Conservation (phyloP, 2,329 filamentous ascomycete genomes). For the Fusarium torulosum region DNA sequence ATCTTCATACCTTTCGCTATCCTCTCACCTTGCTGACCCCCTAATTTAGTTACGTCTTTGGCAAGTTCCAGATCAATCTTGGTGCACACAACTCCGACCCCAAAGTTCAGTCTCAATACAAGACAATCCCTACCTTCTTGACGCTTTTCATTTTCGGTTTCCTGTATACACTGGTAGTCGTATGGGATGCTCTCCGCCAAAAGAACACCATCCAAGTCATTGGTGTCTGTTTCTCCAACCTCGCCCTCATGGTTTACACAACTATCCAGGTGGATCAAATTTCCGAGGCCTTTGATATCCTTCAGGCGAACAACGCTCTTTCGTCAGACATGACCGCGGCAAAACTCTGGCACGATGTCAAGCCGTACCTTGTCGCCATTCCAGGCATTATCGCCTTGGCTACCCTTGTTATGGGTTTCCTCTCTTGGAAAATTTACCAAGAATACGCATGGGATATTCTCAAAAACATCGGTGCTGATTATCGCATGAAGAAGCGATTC, state of each 20-base stretch:
- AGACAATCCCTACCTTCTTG: slow-evolving; percentile 92
- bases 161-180: slow-evolving; percentile 88
- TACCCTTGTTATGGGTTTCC: slow-evolving; percentile 78
- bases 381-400: slow-evolving; percentile 84
- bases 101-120: slow-evolving; percentile 64
- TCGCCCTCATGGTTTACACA: slow-evolving; percentile 92
- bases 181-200: slow-evolving; percentile 91
- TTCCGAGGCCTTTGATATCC: slow-evolving; percentile 72
- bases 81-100: slow-evolving; percentile 55
- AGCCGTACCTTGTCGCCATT: slow-evolving; percentile 85
- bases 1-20: not conserved
- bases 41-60: slow-evolving; percentile 83
- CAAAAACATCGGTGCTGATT: slow-evolving; percentile 97
- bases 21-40: slow-evolving; percentile 30
- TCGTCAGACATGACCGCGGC: slow-evolving; percentile 46
- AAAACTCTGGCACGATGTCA: slow-evolving; percentile 76
- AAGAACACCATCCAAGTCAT: slow-evolving; percentile 99
- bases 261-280: slow-evolving; percentile 95
- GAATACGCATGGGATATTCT: slow-evolving; percentile 99
- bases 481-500: slow-evolving; percentile 96
- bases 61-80: slow-evolving; percentile 79
- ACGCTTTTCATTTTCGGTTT: slow-evolving; percentile 98
- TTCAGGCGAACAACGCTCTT: slow-evolving; percentile 64
- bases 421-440: slow-evolving; percentile 96
- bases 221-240: slow-evolving; percentile 91